These are phyloP conservation scores for Cephalotrichum gorgonifer DNA, from an alignment of 2,329 filamentous ascomycete genomes.

Conservation along the genomic window DNA sequence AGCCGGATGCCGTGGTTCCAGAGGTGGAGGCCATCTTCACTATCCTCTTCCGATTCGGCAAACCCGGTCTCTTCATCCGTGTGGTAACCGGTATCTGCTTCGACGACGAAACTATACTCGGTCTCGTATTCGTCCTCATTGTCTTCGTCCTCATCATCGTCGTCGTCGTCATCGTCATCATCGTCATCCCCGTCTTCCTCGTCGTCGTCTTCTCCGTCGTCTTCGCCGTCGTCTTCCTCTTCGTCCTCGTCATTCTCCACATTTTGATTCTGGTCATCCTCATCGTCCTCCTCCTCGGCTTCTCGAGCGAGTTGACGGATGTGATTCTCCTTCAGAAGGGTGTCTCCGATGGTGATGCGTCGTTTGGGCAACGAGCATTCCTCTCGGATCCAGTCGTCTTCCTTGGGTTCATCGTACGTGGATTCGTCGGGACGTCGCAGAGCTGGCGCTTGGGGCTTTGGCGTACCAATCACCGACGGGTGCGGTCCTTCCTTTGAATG, in stretches of 20 bases:
- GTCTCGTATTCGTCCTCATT: conserved; percentile 36
- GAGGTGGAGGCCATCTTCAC: conserved; percentile 50
- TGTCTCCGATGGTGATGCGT: conserved; percentile 82
- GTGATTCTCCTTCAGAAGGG: conserved; percentile 77
- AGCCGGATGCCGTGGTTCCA: conserved; percentile 33
- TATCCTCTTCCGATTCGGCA: conserved; percentile 57
- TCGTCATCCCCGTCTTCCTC: conserved; percentile 40
- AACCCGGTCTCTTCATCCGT: conserved; percentile 63
- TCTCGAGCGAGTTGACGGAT: conserved; percentile 82
- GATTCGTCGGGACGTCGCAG: conserved; percentile 76
- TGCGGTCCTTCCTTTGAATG: background rate
- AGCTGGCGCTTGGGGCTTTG: conserved; percentile 7
- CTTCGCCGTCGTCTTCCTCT: conserved; percentile 34
- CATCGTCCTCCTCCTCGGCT: conserved; percentile 78
- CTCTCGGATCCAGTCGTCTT: conserved; percentile 82
- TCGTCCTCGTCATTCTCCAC: conserved; percentile 30
- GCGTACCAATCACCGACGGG: background rate
- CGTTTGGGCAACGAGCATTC: conserved; percentile 52
- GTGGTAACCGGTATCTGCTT: conserved; percentile 52
- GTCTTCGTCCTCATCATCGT: conserved; percentile 35
- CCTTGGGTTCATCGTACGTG: conserved; percentile 67
- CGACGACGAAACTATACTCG: too few relatives aligned
- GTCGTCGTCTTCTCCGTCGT: conserved; percentile 37
- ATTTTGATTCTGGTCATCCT: conserved; percentile 51
- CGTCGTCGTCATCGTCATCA: conserved; percentile 39